Evolutionary conservation across 371 early-diverging fungal genomes (phyloP).

Genomic region (Funneliformis caledonium): DNA sequence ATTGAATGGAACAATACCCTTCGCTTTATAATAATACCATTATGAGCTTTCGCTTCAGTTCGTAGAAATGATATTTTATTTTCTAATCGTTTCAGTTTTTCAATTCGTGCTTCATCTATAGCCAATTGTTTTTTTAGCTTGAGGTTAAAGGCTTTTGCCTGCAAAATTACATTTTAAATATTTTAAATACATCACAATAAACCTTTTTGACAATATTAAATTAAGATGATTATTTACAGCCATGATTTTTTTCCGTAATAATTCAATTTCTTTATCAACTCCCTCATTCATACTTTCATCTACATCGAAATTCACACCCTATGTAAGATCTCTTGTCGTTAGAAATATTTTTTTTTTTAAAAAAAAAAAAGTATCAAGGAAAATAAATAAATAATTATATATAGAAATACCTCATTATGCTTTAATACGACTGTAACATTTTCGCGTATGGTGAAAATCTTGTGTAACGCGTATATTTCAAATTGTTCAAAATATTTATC

Average conservation of each 20-base stretch:
- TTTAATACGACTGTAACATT: slow-evolving; percentile 56
- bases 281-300: not conserved
- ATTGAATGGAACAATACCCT: not conserved
- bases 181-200: not conserved
- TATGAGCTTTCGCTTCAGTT: not conserved
- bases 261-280: slow-evolving; percentile 27
- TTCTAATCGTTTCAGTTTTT: not conserved
- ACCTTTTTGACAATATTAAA: not conserved
- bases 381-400: not conserved
- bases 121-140: slow-evolving; percentile 1
- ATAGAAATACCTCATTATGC: slow-evolving; percentile 51
- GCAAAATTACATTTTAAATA: not conserved
- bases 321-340: not conserved
- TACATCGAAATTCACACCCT: slow-evolving; percentile 1
- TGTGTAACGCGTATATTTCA: slow-evolving; percentile 71
- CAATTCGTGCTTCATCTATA: not conserved
- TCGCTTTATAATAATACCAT: slow-evolving; percentile 10
- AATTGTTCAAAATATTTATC: slow-evolving; percentile 79
- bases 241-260: slow-evolving; percentile 26
- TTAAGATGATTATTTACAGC: slow-evolving; percentile 19
- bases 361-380: too few relatives aligned
- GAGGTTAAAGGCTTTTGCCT: slow-evolving; percentile 23
- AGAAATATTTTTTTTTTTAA: not conserved
- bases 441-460: slow-evolving; percentile 66
- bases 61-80: slow-evolving; percentile 6